These are phyloP conservation scores for Apiospora pterosperma DNA, from an alignment of 2,329 filamentous ascomycete genomes.

Conservation along the genomic window DNA sequence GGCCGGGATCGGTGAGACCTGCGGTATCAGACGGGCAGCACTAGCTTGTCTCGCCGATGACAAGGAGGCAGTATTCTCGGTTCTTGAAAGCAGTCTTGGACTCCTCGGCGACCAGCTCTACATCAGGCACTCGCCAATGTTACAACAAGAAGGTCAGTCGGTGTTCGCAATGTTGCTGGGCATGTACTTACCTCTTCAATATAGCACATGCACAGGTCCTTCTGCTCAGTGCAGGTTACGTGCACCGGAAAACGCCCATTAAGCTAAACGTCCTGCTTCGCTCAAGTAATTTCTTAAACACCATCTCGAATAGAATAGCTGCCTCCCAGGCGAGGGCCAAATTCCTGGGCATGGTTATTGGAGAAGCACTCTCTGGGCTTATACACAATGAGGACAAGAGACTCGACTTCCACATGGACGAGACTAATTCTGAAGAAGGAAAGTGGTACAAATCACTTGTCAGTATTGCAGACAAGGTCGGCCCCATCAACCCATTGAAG, in stretches of 20 bases:
- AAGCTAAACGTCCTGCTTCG: slow-evolving; percentile 67
- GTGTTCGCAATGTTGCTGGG: no score
- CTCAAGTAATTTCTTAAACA: slow-evolving; percentile 69
- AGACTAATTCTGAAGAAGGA: slow-evolving; percentile 70
- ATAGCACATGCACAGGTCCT: slow-evolving; percentile 76
- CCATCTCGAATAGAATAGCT: slow-evolving; percentile 80
- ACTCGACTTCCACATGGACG: slow-evolving; percentile 82
- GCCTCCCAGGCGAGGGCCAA: slow-evolving; percentile 72
- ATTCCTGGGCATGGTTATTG: slow-evolving; percentile 85
- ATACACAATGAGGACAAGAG: slow-evolving; percentile 65
- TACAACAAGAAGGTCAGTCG: slow-evolving; percentile 81
- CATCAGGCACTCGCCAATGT: slow-evolving; percentile 77
- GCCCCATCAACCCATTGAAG: slow-evolving; percentile 50
- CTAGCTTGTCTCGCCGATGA: slow-evolving; percentile 54
- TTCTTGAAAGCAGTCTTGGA: slow-evolving; percentile 66
- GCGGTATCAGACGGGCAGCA: slow-evolving; percentile 65
- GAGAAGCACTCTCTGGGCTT: slow-evolving; percentile 65
- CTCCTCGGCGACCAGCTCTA: slow-evolving; percentile 85
- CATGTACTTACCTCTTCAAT: not conserved
- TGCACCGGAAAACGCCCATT: slow-evolving; percentile 63
- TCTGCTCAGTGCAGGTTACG: slow-evolving; percentile 72
- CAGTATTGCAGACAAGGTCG: slow-evolving; percentile 58
- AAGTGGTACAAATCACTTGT: slow-evolving; percentile 70
- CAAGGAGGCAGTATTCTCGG: slow-evolving; percentile 46
- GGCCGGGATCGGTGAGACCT: slow-evolving; percentile 59